Evolutionary conservation across 148 eudicot genomes (phyloP).

Genomic region (Chenopodium suecicum): DNA sequence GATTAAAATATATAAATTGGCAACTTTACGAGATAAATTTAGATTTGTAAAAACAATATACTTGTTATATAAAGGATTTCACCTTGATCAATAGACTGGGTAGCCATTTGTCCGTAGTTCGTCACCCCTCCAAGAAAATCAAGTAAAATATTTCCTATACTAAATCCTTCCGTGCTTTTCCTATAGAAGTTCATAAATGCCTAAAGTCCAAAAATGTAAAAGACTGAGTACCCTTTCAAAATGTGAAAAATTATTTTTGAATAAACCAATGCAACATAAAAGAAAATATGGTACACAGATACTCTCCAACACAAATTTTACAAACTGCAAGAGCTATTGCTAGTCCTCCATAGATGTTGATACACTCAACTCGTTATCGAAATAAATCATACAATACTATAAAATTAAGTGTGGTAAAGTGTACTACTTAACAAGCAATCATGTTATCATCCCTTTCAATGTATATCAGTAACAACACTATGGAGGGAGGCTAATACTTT

Average conservation of each 20-base stretch:
- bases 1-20: not conserved
- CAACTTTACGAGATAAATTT: not conserved
- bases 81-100: constrained; percentile 87
- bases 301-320: no score
- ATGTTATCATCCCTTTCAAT: no score
- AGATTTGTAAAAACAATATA: not conserved
- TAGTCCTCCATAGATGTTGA: no score
- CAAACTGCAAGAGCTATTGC: no score
- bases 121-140: constrained; percentile 73
- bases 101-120: constrained; percentile 73
- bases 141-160: constrained; percentile 80
- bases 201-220: constrained; percentile 28
- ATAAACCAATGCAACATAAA: not conserved
- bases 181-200: constrained; percentile 72
- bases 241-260: not conserved
- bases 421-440: no score
- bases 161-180: constrained; percentile 86
- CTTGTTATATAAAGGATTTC: constrained; percentile 3
- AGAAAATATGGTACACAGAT: no score
- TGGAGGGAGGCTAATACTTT: no score
- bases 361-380: no score
- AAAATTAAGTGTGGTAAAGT: no score
- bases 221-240: not conserved
- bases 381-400: no score
- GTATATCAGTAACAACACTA: no score